Evolutionary conservation across 495 filamentous ascomycete genomes (phyloP).

Genomic region (Penicillium ucsense): DNA sequence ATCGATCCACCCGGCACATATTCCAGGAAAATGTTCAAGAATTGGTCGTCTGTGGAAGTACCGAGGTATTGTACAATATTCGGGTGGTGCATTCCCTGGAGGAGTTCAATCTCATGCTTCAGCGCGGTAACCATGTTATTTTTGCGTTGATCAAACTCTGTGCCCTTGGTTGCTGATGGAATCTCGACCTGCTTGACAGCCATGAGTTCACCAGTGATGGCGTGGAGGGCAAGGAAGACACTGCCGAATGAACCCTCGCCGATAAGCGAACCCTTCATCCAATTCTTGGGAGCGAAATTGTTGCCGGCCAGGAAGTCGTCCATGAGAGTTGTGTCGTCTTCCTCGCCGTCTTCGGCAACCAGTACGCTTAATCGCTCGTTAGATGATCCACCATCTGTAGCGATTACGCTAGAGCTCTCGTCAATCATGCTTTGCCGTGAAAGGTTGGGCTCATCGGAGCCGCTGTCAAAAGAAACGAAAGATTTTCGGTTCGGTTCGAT

Average conservation of each 20-base stretch:
- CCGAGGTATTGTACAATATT: conserved; percentile 99
- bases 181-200: conserved; percentile 98
- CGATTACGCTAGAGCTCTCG: conserved; percentile 62
- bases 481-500: conserved; percentile 87
- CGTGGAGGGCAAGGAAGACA: conserved; percentile 93
- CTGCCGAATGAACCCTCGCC: conserved; percentile 95
- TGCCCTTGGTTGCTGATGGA: conserved; percentile 68
- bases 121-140: conserved; percentile 96
- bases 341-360: conserved; percentile 57
- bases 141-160: conserved; percentile 77
- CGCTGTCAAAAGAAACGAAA: conserved; percentile 90
- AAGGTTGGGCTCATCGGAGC: conserved; percentile 67
- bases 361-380: conserved; percentile 56
- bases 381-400: conserved; percentile 54
- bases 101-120: conserved; percentile 88
- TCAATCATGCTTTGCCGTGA: conserved; percentile 70
- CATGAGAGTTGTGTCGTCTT: conserved; percentile 67
- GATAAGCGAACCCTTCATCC: conserved; percentile 98
- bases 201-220: conserved; percentile 94
- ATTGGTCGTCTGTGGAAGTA: conserved; percentile 78
- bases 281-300: conserved; percentile 89
- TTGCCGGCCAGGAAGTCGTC: conserved; percentile 75
- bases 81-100: conserved; percentile 87
- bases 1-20: conserved; percentile 98
- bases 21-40: conserved; percentile 99